phyloP scores from a whole-genome alignment of 768 basidiomycete species.

The Cyathus striatus region DNA sequence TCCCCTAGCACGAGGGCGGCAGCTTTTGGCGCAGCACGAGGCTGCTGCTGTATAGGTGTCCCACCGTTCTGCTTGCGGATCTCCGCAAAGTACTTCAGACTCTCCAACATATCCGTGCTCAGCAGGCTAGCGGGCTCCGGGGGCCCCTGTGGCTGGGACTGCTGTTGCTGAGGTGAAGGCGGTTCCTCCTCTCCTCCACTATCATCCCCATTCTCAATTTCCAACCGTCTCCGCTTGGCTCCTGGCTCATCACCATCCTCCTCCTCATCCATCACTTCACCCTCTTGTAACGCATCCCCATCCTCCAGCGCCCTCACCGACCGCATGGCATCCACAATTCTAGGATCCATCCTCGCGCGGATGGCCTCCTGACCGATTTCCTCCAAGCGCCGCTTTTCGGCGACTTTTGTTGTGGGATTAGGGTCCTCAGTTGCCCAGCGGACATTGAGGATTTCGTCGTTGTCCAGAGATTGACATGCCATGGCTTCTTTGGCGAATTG shows the following conservation, averaged over 20 bases:
- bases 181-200: slow-evolving; percentile 17
- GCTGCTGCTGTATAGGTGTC: slow-evolving; percentile 17
- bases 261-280: slow-evolving; percentile 27
- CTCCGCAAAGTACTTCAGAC: slow-evolving; percentile 87
- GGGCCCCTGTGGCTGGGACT: slow-evolving; percentile 20
- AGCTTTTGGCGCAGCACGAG: slow-evolving; percentile 25
- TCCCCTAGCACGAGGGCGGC: slow-evolving; percentile 60
- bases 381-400: slow-evolving; percentile 80
- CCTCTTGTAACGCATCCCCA: slow-evolving; percentile 47
- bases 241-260: slow-evolving; percentile 25
- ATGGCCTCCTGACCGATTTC: slow-evolving; percentile 86
- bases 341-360: slow-evolving; percentile 76
- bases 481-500: slow-evolving; percentile 98
- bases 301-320: slow-evolving; percentile 87
- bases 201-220: slow-evolving; percentile 27
- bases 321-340: slow-evolving; percentile 85
- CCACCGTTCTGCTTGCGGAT: slow-evolving; percentile 66
- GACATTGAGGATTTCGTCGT: slow-evolving; percentile 96
- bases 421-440: slow-evolving; percentile 99
- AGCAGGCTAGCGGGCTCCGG: slow-evolving; percentile 56
- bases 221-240: slow-evolving; percentile 26
- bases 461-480: slow-evolving; percentile 96
- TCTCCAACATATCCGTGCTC: slow-evolving; percentile 81
- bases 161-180: slow-evolving; percentile 11
- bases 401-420: slow-evolving; percentile 84